Conservation (phyloP, 129 eudicot species). For the Mikania micrantha region DNA sequence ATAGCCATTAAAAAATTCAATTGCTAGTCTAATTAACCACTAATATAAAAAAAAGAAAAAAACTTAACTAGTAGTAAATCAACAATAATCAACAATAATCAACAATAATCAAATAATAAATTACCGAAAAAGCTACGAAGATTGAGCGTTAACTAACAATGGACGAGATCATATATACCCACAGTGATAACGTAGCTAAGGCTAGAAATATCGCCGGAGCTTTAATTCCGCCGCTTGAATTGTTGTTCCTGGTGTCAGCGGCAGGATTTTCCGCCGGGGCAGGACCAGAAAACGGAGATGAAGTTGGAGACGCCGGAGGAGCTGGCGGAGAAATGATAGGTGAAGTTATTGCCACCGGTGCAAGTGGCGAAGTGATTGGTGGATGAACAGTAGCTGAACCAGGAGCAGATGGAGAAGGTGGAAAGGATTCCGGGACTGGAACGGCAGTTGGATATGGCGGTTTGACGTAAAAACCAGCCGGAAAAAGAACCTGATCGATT, state of each 20-base stretch:
- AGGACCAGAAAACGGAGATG: slow-evolving; percentile 1
- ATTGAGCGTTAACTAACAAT: slow-evolving; percentile 10
- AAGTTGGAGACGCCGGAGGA: background rate
- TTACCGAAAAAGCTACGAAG: background rate
- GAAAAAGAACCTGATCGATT: slow-evolving; percentile 60
- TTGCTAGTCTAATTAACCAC: slow-evolving; percentile 9
- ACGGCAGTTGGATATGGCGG: slow-evolving; percentile 36
- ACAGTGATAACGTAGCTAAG: slow-evolving; percentile 23
- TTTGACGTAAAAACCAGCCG: slow-evolving; percentile 27
- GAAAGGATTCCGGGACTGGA: slow-evolving; percentile 43
- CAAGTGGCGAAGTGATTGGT: slow-evolving; percentile 23
- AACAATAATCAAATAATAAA: slow-evolving; percentile 18
- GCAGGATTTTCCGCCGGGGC: slow-evolving; percentile 25
- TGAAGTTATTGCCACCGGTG: slow-evolving; percentile 31
- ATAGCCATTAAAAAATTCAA: background rate
- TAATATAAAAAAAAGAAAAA: slow-evolving; percentile 15
- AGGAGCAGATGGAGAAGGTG: slow-evolving; percentile 28
- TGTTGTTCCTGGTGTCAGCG: slow-evolving; percentile 15
- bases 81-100: background rate
- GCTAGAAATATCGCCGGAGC: slow-evolving; percentile 16
- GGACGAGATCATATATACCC: slow-evolving; percentile 24
- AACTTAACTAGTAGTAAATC: background rate
- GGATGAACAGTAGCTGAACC: slow-evolving; percentile 1
- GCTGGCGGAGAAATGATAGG: slow-evolving; percentile 18
- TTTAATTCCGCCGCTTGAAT: slow-evolving; percentile 5